phyloP scores from a whole-genome alignment of 495 filamentous ascomycete species.

The Neurospora sublineolata region DNA sequence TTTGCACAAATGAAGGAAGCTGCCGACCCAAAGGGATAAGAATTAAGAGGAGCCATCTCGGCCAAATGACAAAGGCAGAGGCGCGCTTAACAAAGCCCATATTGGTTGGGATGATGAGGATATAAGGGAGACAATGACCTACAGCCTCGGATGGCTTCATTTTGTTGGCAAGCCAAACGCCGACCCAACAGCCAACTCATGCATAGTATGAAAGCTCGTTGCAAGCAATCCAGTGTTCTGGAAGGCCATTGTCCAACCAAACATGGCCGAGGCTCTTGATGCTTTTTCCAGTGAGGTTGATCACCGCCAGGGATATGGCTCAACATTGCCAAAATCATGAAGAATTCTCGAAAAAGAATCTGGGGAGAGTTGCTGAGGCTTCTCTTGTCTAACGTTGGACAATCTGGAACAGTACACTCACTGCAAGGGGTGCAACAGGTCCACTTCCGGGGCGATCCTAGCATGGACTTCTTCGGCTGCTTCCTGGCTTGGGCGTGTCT shows the following conservation, averaged over 20 bases:
- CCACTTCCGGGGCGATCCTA: not conserved
- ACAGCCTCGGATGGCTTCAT: not conserved
- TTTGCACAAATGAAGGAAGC: slow-evolving; percentile 6
- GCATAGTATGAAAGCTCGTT: not conserved
- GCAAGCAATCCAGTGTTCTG: not conserved
- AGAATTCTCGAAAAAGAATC: slow-evolving; percentile 1
- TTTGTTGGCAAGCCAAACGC: not conserved
- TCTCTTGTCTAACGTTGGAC: not conserved
- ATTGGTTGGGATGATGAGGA: not conserved
- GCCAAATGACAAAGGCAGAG: not conserved
- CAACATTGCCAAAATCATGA: slow-evolving; percentile 1
- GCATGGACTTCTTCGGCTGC: not conserved
- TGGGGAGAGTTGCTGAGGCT: not conserved
- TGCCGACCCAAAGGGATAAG: slow-evolving; percentile 2
- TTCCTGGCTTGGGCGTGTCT: not conserved
- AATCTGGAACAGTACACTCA: not conserved
- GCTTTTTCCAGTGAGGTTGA: slow-evolving; percentile 26
- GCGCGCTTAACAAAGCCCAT: not conserved
- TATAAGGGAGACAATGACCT: not conserved
- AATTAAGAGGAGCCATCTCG: slow-evolving; percentile 4
- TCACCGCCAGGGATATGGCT: slow-evolving; percentile 32
- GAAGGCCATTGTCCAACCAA: slow-evolving; percentile 15
- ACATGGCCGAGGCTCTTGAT: slow-evolving; percentile 30
- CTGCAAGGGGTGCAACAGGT: not conserved
- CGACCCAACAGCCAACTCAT: not conserved